phyloP scores from a whole-genome alignment of 768 basidiomycete species.

The Tephrocybe sp. region DNA sequence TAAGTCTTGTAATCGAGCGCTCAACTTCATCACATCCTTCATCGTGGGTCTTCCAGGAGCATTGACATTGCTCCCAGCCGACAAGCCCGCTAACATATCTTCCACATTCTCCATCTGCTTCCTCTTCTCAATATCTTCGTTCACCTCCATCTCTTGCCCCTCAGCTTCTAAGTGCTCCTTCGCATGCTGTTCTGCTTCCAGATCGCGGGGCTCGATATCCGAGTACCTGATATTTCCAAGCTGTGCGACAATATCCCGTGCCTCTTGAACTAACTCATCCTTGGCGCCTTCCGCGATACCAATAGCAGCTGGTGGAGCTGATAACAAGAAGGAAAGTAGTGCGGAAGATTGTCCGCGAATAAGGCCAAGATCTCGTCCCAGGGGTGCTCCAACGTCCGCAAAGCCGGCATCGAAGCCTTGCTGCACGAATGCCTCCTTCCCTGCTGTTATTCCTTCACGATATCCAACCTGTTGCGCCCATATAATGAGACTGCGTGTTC shows the following conservation, averaged over 20 bases:
- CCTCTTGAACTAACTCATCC: constrained; percentile 37
- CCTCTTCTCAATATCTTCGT: constrained; percentile 46
- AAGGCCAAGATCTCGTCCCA: constrained; percentile 76
- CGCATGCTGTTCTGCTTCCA: constrained; percentile 79
- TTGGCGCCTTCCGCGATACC: constrained; percentile 3
- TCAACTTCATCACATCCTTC: constrained; percentile 41
- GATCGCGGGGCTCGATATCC: constrained; percentile 74
- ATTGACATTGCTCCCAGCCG: constrained; percentile 24
- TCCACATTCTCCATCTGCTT: constrained; percentile 54
- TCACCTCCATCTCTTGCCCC: constrained; percentile 32
- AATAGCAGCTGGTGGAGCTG: constrained; percentile 12
- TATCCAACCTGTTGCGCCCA: constrained; percentile 84
- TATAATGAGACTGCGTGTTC: neutral
- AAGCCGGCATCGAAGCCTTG: constrained; percentile 90
- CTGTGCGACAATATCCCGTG: constrained; percentile 51
- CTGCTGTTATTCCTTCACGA: constrained; percentile 93
- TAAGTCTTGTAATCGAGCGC: constrained; percentile 33
- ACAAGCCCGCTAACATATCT: constrained; percentile 51
- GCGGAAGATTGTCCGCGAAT: constrained; percentile 74
- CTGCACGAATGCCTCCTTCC: constrained; percentile 87
- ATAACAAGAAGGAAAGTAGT: constrained; percentile 55
- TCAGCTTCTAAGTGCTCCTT: constrained; percentile 58
- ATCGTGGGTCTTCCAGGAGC: constrained; percentile 30
- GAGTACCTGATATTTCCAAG: constrained; percentile 64
- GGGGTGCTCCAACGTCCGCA: constrained; percentile 64